phyloP scores from a whole-genome alignment of 2,329 filamentous ascomycete species.

The Aspergillus luchuensis region DNA sequence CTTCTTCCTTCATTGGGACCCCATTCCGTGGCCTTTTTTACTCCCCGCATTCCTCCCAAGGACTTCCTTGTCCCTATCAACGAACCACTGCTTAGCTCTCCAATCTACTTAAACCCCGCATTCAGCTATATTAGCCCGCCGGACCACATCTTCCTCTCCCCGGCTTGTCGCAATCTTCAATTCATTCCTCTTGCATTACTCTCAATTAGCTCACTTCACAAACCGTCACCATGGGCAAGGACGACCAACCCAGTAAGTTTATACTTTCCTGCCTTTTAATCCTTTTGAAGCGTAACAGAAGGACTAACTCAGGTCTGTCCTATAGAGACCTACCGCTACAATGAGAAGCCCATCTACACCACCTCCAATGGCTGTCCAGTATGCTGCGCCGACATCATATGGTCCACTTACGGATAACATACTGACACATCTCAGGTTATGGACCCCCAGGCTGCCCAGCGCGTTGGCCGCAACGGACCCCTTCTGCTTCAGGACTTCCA shows the following conservation, averaged over 20 bases:
- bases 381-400: background rate
- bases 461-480: constrained; percentile 59
- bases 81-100: background rate
- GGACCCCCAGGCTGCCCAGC: constrained; percentile 55
- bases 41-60: background rate
- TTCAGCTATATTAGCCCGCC: background rate
- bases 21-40: background rate
- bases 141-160: background rate
- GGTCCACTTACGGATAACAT: background rate
- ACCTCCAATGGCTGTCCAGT: constrained; percentile 61
- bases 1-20: background rate
- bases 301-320: background rate
- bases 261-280: background rate
- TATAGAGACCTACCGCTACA: constrained; percentile 52
- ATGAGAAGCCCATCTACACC: constrained; percentile 61
- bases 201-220: background rate
- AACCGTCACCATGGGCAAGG: constrained; percentile 37
- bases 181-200: background rate
- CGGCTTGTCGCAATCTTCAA: constrained; percentile 6
- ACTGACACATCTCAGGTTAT: constrained; percentile 42
- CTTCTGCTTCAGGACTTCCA: constrained; percentile 67
- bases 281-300: no score
- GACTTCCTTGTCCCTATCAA: background rate
- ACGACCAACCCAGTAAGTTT: constrained; percentile 37
- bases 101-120: background rate